Evolutionary conservation across 2,329 filamentous ascomycete genomes (phyloP), one percentile per base, ranked within the genome.

Genomic region (Alternaria infectoria): DNA sequence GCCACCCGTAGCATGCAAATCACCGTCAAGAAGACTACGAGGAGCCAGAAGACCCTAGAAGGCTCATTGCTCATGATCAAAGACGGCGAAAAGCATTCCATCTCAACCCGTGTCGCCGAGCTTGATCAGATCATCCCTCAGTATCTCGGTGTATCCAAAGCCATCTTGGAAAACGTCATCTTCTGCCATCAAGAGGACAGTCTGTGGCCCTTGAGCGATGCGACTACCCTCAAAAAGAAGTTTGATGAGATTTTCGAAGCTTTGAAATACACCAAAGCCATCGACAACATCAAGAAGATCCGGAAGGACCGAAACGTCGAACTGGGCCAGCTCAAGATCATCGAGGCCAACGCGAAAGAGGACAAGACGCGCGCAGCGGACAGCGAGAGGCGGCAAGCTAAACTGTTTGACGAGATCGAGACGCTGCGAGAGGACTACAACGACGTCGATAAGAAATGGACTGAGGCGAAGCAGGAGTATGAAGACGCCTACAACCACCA

Each of bases 121-220:
- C 86, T 98, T 32, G 92, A 97, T 78, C 86, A 90, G 68, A 87
- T 95, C 69, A 90, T 99, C 78, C 93, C 95, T 0, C 88, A 92
- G 70, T 91, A 93, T 69, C 86, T 99, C 1, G 96, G 96, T 40
- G 96, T 97, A 4, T 96, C 93, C 2, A 90, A 90, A 59, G 94
- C 96, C 12, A 90, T 99, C 59, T 86, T 99, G 25, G 94, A 98
- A 69, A 91, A 91, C 62, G 96, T 99, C 77, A 97, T 99, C 70
- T 99, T 99, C 81, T 99, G 96, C 78, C 96, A 99, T 76, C 96
- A 99, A 77, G 96, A 99, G 77, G 96, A 99, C 70, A 97, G 95
- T 25, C 82, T 98, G 26, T 99, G 96, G 96, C 96, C 96, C 0
- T 90, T 99, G 86, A 96, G 93, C 76, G 93, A 97, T 74, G 93